Percentiles rank a stretch among this genome's conserved stretches.
phyloP scores from a whole-genome alignment of 2,329 filamentous ascomycete species.

The Cladosporium velox region DNA sequence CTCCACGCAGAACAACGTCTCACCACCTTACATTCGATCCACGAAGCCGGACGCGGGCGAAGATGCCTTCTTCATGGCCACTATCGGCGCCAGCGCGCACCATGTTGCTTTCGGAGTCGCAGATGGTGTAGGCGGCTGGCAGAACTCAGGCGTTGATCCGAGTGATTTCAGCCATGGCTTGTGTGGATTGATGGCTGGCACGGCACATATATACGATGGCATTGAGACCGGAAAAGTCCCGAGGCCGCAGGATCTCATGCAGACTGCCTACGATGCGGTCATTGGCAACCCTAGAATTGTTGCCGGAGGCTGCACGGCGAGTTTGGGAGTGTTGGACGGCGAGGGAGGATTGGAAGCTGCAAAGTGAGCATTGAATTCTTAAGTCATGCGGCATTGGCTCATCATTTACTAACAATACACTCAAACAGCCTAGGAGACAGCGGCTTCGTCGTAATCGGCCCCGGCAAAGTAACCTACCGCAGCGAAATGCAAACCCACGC shows the following conservation, averaged over 20 bases:
- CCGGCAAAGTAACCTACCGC: constrained; percentile 80
- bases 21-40: constrained; percentile 49
- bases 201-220: constrained; percentile 46
- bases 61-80: constrained; percentile 90
- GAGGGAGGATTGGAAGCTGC: constrained; percentile 81
- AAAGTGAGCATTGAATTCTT: constrained; percentile 66
- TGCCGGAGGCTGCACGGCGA: constrained; percentile 90
- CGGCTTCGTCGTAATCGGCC: constrained; percentile 82
- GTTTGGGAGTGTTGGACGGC: constrained; percentile 74
- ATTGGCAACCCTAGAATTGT: constrained; percentile 70
- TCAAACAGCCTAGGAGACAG: constrained; percentile 76
- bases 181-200: constrained; percentile 83
- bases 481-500: constrained; percentile 90
- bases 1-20: constrained; percentile 39
- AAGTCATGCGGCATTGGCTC: too few species aligned
- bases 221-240: constrained; percentile 29
- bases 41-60: constrained; percentile 75
- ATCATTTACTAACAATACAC: constrained; percentile 15
- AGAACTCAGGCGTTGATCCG: constrained; percentile 87
- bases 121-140: constrained; percentile 95
- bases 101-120: constrained; percentile 84
- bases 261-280: constrained; percentile 80
- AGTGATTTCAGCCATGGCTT: constrained; percentile 93
- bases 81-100: constrained; percentile 66
- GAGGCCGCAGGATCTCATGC: constrained; percentile 68